Conservation (phyloP, 768 basidiomycete genomes). For the Mycena alexandri region DNA sequence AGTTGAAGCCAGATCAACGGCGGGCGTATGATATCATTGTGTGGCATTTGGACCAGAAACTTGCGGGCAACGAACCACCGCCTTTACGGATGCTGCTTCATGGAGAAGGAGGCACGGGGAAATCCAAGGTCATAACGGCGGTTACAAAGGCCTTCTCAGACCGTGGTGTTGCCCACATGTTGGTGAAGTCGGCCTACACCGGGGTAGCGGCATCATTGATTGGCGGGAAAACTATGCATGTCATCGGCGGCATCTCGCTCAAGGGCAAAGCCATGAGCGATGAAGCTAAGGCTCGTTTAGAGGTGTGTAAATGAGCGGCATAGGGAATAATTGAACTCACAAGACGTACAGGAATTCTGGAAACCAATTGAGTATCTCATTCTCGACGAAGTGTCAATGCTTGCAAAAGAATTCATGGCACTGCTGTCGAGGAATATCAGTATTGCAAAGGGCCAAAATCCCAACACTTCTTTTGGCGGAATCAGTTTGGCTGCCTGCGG, state of each 20-base stretch:
- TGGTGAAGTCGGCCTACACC: slow-evolving; percentile 53
- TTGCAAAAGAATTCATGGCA: slow-evolving; percentile 42
- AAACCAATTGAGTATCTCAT: slow-evolving; percentile 43
- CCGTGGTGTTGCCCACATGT: neutral
- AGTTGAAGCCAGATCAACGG: neutral
- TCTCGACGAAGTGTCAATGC: slow-evolving; percentile 59
- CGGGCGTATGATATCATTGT: neutral
- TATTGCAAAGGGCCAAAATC: slow-evolving; percentile 13
- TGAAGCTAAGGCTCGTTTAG: slow-evolving; percentile 17
- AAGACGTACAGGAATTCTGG: too few species aligned
- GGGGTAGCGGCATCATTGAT: slow-evolving; percentile 58
- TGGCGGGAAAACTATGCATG: slow-evolving; percentile 51
- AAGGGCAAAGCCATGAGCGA: neutral
- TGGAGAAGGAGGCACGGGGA: neutral
- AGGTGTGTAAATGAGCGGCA: slow-evolving; percentile 13
- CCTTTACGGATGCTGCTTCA: neutral
- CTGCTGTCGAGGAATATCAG: slow-evolving; percentile 39
- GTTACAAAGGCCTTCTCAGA: neutral
- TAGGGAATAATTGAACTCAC: slow-evolving; percentile 31
- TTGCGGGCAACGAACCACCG: neutral
- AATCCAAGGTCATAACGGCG: neutral
- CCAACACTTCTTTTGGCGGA: slow-evolving; percentile 48
- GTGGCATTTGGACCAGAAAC: neutral
- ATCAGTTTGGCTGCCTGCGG: slow-evolving; percentile 56
- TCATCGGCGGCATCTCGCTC: slow-evolving; percentile 44